Evolutionary conservation across 192 early-diverging fungal genomes (phyloP).

Genomic region (Entophlyctis helioformis): DNA sequence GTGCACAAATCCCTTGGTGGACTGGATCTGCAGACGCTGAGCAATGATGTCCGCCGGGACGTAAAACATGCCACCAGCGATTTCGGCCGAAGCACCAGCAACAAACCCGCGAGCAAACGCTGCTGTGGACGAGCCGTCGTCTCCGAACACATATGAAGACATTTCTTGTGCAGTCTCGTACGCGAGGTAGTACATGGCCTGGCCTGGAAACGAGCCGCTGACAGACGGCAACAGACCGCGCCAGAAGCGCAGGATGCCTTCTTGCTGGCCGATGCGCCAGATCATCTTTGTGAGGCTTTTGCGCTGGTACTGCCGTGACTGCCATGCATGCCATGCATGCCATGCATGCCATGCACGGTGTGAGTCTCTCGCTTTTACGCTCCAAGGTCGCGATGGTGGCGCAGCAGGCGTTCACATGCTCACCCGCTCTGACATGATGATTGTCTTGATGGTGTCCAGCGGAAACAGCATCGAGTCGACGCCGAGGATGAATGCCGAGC

Average conservation of each 20-base stretch:
- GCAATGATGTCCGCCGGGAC: slow-evolving; percentile 40
- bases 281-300: too few relatives aligned
- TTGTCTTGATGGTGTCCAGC: slow-evolving; percentile 31
- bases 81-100: slow-evolving; percentile 18
- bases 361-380: too few relatives aligned
- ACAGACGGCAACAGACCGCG: slow-evolving; percentile 26
- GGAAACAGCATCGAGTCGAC: slow-evolving; percentile 31
- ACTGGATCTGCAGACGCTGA: slow-evolving; percentile 35
- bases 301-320: too few relatives aligned
- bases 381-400: too few relatives aligned
- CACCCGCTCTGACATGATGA: slow-evolving; percentile 28
- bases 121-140: neutral
- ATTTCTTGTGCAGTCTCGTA: slow-evolving; percentile 30
- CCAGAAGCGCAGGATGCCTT: slow-evolving; percentile 26
- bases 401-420: too few relatives aligned
- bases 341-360: too few relatives aligned
- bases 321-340: too few relatives aligned
- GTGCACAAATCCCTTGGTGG: slow-evolving; percentile 22
- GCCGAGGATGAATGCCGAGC: slow-evolving; percentile 26
- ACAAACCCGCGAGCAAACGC: slow-evolving; percentile 27
- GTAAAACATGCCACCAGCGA: slow-evolving; percentile 14
- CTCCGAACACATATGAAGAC: neutral
- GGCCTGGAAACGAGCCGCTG: slow-evolving; percentile 30
- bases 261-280: neutral
- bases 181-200: slow-evolving; percentile 31